Conservation (phyloP, 768 basidiomycete genomes). For the Rhodotorula toruloides region DNA sequence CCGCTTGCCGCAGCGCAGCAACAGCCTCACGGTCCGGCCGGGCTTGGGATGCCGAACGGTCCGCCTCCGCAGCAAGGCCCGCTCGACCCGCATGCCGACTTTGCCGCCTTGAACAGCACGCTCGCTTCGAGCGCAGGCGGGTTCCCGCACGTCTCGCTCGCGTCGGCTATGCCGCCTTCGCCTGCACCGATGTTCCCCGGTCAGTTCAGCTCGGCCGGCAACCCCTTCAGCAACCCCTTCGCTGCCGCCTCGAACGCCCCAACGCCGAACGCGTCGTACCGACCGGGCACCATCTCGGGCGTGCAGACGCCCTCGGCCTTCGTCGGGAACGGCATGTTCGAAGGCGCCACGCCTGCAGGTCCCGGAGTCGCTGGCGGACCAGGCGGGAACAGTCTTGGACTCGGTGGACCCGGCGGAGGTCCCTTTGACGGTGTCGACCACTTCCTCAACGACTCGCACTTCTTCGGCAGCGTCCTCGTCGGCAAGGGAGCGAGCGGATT, state of each 20-base stretch:
- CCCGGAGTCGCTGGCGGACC: not conserved
- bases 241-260: slow-evolving; percentile 6
- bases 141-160: slow-evolving; percentile 18
- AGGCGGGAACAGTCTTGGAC: no score
- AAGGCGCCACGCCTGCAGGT: not conserved
- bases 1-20: no score
- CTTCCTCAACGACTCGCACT: slow-evolving; percentile 26
- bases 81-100: not conserved
- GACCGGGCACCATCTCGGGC: slow-evolving; percentile 1
- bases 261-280: slow-evolving; percentile 10
- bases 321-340: slow-evolving; percentile 8
- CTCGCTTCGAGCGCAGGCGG: not conserved
- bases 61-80: no score
- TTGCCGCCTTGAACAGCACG: not conserved
- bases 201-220: not conserved
- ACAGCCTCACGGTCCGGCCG: not conserved
- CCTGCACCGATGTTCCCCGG: not conserved
- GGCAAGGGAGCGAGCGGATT: slow-evolving; percentile 22
- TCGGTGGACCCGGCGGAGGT: not conserved
- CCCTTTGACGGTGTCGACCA: slow-evolving; percentile 17
- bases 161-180: slow-evolving; percentile 1
- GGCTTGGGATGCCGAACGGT: not conserved
- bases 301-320: slow-evolving; percentile 9
- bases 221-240: slow-evolving; percentile 27
- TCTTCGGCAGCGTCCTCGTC: slow-evolving; percentile 22